These are phyloP conservation scores for Syncephalis fuscata DNA, from an alignment of 371 early-diverging fungal species.

Conservation along the genomic window DNA sequence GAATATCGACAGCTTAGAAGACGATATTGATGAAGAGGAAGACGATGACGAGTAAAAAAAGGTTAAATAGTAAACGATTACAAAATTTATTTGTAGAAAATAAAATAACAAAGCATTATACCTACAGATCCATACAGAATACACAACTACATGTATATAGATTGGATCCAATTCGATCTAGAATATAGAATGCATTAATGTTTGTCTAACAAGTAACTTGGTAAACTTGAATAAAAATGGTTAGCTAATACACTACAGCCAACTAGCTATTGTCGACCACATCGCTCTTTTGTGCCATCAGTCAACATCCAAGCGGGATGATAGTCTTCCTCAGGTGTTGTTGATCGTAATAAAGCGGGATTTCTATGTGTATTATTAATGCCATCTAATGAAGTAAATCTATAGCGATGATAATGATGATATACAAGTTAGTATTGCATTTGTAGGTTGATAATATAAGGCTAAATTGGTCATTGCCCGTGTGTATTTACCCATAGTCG, in stretches of 20 bases:
- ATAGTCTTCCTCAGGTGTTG: constrained; percentile 21
- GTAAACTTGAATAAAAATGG: too few species aligned
- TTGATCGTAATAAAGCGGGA: constrained; percentile 31
- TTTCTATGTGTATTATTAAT: constrained; percentile 73
- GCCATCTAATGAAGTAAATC: constrained; percentile 91
- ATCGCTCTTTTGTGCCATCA: constrained; percentile 55
- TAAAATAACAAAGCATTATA: too few species aligned
- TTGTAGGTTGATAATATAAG: neutral
- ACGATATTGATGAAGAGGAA: neutral
- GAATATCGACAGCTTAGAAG: too few species aligned
- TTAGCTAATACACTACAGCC: too few species aligned
- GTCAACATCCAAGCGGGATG: constrained; percentile 51
- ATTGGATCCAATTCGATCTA: too few species aligned
- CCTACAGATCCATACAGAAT: too few species aligned
- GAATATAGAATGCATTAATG: too few species aligned
- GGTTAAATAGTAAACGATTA: constrained; percentile 18
- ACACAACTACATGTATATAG: too few species aligned
- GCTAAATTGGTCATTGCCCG: neutral
- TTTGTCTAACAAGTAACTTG: too few species aligned
- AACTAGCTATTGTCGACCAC: constrained; percentile 34
- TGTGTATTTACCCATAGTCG: constrained; percentile 51
- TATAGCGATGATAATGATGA: constrained; percentile 8
- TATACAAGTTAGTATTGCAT: constrained; percentile 1
- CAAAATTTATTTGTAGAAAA: too few species aligned
- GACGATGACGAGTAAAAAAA: neutral